Conservation (phyloP, 192 early-diverging fungal species). For the Podila verticillata region DNA sequence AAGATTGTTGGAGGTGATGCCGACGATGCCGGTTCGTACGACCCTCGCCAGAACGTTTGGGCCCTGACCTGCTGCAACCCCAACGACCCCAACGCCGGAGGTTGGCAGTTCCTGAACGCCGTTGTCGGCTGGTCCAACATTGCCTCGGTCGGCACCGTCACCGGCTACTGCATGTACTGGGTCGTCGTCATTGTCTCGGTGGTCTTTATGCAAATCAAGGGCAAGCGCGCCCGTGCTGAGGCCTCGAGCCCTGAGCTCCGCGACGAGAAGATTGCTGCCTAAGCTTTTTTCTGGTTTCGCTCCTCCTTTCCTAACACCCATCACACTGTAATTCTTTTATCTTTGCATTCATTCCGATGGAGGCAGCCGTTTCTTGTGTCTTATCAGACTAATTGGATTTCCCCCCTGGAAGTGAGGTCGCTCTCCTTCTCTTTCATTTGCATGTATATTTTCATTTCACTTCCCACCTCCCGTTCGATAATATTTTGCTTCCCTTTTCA, state of each 20-base stretch:
- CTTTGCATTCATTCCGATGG: no score
- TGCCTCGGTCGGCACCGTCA: constrained; percentile 77
- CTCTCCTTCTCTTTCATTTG: background rate
- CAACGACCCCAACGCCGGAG: constrained; percentile 48
- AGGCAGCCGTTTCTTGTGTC: no score
- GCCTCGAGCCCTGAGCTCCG: background rate
- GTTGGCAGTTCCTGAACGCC: constrained; percentile 79
- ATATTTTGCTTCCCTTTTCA: background rate
- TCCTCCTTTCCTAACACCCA: background rate
- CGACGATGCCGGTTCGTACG: constrained; percentile 63
- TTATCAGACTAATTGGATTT: background rate
- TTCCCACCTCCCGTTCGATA: background rate
- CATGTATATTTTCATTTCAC: background rate
- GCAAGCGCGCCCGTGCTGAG: constrained; percentile 22
- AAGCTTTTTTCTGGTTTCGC: background rate
- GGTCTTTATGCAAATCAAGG: constrained; percentile 55
- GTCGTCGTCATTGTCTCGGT: constrained; percentile 60
- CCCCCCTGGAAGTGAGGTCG: background rate
- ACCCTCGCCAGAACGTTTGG: constrained; percentile 71
- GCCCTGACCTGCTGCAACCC: constrained; percentile 72
- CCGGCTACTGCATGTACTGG: constrained; percentile 89
- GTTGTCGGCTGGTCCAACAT: constrained; percentile 82
- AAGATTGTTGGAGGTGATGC: constrained; percentile 72
- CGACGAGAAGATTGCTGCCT: constrained; percentile 28
- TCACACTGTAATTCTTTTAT: background rate